Base-by-base conservation (phyloP, 1,139 yeast genomes). In the Petasospora fabianii region DNA sequence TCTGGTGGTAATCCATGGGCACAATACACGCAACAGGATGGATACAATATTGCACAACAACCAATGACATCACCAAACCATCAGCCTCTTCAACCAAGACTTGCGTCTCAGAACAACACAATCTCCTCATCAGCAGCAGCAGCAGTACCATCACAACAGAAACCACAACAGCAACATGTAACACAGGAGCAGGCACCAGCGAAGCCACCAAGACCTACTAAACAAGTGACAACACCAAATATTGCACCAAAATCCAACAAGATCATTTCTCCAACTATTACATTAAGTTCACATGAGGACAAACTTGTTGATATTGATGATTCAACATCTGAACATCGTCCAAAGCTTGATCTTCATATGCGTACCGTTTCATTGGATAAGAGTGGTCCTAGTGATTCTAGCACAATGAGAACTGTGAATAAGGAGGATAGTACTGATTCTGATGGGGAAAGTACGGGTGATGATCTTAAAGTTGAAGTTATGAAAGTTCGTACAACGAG, bases 1-100 rank as follows among this genome's bases (percentile, higher is more conserved):
- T 45, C 55, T 7, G 53, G 52, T 15, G 50, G 43, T 9, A 53
- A 53, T 42, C 50, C 57, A 36, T 47, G 56, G 56, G 48, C 50
- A 11, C 39, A 43, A 9, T 47, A 44, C 20, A 36, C 44, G 2
- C 28, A 27, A 7, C 15, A 2, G 34, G 26, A 22, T 22, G 26
- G 26, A 11, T 13, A 22, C 26, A 22, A 22, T 22, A n/a, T n/a
- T n/a, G n/a, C 15, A 27, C 18, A 28, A 9, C 34, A 27, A 31
- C 7, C 14, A 5, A 4, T 18, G n/a, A 21, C 35, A 26, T n/a
- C 12, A 11, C 15, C 26, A 31, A 31, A 11, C 30, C 27, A 9
- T 13, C n/a, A n/a, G n/a, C n/a, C n/a, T n/a, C n/a, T 10, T 11
- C 6, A 22, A 22, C 11, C 26, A 22, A 13, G 12, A 22, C 26